A percentile compares a stretch with the other conserved stretches of the same genome.
Conservation (phyloP, 129 eudicot species). For the Centaurea solstitialis region DNA sequence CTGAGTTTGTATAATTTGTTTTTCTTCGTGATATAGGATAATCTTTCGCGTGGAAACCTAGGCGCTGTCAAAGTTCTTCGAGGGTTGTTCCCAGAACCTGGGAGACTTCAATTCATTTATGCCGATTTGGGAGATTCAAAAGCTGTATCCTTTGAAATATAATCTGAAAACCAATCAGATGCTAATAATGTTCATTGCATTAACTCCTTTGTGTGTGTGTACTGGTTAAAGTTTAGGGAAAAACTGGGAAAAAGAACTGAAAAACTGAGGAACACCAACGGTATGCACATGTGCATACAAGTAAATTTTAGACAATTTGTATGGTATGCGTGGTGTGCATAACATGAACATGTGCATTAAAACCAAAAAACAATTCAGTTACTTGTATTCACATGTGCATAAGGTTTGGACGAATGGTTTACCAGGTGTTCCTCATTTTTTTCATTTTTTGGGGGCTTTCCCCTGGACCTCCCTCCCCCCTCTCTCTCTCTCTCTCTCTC, state of each 20-base stretch:
- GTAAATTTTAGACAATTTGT: too few species aligned
- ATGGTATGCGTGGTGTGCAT: too few species aligned
- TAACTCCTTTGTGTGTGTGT: neutral
- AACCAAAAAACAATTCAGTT: too few species aligned
- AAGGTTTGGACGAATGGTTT: too few species aligned
- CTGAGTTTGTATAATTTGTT: neutral
- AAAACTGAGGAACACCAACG: too few species aligned
- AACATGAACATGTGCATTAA: too few species aligned
- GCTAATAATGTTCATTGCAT: neutral
- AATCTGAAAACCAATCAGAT: neutral
- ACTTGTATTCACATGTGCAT: too few species aligned
- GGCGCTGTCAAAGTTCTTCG: conserved; percentile 82
- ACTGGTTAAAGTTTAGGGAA: neutral
- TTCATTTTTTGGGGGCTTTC: neutral
- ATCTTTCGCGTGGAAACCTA: conserved; percentile 87
- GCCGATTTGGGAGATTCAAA: conserved; percentile 79
- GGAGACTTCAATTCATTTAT: conserved; percentile 74
- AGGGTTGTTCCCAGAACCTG: conserved; percentile 68
- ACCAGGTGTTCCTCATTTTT: neutral
- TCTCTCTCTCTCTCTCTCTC: too few species aligned
- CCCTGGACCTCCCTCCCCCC: neutral
- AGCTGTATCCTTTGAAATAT: conserved; percentile 56
- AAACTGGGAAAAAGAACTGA: too few species aligned
- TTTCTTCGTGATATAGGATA: conserved; percentile 56
- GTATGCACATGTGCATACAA: too few species aligned